Base-by-base conservation (phyloP, 164 flowering plant species). In the Magnolia kwangsiensis region DNA sequence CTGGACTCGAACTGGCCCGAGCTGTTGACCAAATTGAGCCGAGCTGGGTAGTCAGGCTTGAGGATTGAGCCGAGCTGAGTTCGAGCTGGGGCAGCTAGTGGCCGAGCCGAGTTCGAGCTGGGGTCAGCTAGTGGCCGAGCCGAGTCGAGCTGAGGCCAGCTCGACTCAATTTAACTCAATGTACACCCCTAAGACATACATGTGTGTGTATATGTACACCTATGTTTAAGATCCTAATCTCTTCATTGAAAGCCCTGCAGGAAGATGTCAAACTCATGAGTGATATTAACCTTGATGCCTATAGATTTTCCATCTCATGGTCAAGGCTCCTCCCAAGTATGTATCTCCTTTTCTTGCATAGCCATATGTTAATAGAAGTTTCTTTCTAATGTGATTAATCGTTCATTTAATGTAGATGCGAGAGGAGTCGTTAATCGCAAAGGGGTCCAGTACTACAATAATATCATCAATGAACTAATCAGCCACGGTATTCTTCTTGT, bases 231-330 rank as follows among this genome's bases (percentile, higher is more conserved):
- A 23, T 50, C 6, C 1, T 0, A 13, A 45, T 50, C 45, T 50
- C 7, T 71, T 14, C 21, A 67, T 67, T 55, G 51, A 18, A 61
- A 10, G 20, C 23, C 50, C 59, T 55, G 69, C 75, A 79, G 81
- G 81, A 75, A 70, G 81, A 79, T 75, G 81, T 79, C 5, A 50
- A 75, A 72, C 81, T 79, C 18, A 79, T 79, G 78, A 29, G 27
- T 19, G 78, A 79, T 14, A 75, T 21, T n/a, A 72, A 72, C 6
- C 55, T 79, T 3, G 78, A 75, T 45, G 81, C 75, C 19, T 79
- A 75, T 66, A 75, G 81, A 72, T 75, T 79, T 59, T 79, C 81
- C 67, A 79, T 79, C 71, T 79, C 81, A 18, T 79, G 78, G 81
- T 71, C 81, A 51, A 75, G 81, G 71, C 75, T 79, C 20, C 14